Base-by-base conservation (phyloP, 495 filamentous ascomycete species). In the Aspergillus egyptiacus region DNA sequence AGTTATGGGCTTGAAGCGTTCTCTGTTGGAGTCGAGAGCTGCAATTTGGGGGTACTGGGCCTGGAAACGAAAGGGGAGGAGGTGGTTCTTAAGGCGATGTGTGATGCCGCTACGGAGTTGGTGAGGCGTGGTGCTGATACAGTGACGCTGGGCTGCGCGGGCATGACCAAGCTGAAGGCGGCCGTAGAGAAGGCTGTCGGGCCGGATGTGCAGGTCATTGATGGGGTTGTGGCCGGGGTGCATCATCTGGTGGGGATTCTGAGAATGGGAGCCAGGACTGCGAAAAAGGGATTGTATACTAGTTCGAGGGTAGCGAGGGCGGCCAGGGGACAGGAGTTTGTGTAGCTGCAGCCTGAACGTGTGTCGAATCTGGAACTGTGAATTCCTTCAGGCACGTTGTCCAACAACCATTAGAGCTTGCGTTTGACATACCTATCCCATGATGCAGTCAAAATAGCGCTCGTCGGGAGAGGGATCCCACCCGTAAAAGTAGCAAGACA, bases 91-190 rank as follows among this genome's bases (percentile, higher is more conserved):
- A 58, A 50, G 5, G 56, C 62, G 15, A 65, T 76, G 53, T 48
- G 60, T n/a, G 64, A 54, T 0, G 68, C 65, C 1, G 70, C 66
- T 11, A 60, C 45, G 34, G 58, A 53, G 33, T 50, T 73, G 11
- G 69, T 71, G 0, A 67, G 55, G 15, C 50, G 63, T n/a, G 71
- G 72, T 2, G 73, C 73, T 3, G 73, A 76, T 54, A 66, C 65
- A 24, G 52, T 75, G 28, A 61, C 65, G 8, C 55, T 77, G 23
- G 73, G 72, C 2, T 77, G 72, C 61, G 71, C 72, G 18, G 73
- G 72, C 0, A 77, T 77, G 72, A 64, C 69, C 15, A 68, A 64
- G 48, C 63, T 77, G 58, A 71, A 70, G 48, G 47, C 44, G 15
- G 63, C 65, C 5, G 67, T 71, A 30, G 67, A 73, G 55, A 54